Evolutionary conservation across 1,284 basidiomycete species (phyloP).

Genomic region (Stereum hirsutum): DNA sequence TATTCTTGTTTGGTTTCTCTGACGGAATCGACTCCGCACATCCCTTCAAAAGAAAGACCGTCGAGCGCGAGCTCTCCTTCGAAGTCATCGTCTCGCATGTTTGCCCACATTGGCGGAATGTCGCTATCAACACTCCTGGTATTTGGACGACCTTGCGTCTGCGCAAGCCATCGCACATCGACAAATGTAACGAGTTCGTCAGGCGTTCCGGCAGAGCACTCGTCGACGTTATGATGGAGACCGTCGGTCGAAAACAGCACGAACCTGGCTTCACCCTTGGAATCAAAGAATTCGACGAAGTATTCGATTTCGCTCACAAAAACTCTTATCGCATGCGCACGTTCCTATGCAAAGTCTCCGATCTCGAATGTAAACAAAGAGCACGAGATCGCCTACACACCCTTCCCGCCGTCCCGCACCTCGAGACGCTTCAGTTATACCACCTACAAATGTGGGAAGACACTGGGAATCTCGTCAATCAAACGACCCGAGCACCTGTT

Average conservation of each 20-base stretch:
- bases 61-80: slow-evolving; percentile 25
- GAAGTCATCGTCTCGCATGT: slow-evolving; percentile 46
- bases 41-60: slow-evolving; percentile 13
- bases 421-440: slow-evolving; percentile 52
- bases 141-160: slow-evolving; percentile 49
- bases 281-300: slow-evolving; percentile 29
- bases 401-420: slow-evolving; percentile 38
- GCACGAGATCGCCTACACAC: slow-evolving; percentile 39
- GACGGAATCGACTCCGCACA: slow-evolving; percentile 32
- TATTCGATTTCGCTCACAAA: slow-evolving; percentile 39
- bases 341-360: slow-evolving; percentile 47
- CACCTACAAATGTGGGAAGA: slow-evolving; percentile 49
- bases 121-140: slow-evolving; percentile 36
- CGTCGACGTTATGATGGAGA: slow-evolving; percentile 49
- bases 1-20: slow-evolving; percentile 42
- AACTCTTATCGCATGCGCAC: slow-evolving; percentile 44
- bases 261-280: slow-evolving; percentile 36
- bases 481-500: slow-evolving; percentile 47
- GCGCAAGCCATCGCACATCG: slow-evolving; percentile 36
- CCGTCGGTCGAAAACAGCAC: slow-evolving; percentile 37
- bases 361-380: slow-evolving; percentile 41
- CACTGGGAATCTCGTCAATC: slow-evolving; percentile 37
- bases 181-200: slow-evolving; percentile 37
- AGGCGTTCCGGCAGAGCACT: slow-evolving; percentile 25
- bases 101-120: slow-evolving; percentile 40